Evolutionary conservation across 257 asterid species (phyloP).

Genomic region (Solanum ossicruentum): DNA sequence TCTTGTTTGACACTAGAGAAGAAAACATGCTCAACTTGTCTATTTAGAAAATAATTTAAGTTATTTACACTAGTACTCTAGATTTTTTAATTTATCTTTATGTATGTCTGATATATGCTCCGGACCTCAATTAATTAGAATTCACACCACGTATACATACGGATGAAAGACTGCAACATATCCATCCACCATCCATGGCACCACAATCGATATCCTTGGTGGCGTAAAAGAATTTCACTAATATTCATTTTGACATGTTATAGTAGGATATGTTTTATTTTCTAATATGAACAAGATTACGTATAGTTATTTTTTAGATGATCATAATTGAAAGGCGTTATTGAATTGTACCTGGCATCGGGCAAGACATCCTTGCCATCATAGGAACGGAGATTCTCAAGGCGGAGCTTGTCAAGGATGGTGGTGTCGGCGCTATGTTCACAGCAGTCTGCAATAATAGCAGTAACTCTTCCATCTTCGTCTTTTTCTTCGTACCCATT

Average conservation of each 20-base stretch:
- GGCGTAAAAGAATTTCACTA: background rate
- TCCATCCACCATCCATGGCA: background rate
- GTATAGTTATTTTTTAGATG: background rate
- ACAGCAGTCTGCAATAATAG: slow-evolving; percentile 79
- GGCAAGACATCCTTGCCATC: slow-evolving; percentile 70
- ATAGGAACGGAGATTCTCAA: slow-evolving; percentile 56
- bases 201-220: background rate
- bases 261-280: background rate
- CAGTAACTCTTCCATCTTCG: slow-evolving; percentile 65
- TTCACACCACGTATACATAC: too few species aligned
- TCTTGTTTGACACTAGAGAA: background rate
- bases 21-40: background rate
- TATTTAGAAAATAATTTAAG: background rate
- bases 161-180: background rate
- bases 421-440: slow-evolving; percentile 81
- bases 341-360: slow-evolving; percentile 46
- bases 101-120: background rate
- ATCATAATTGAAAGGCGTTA: background rate
- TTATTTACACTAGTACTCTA: background rate
- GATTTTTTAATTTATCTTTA: background rate
- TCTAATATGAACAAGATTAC: background rate
- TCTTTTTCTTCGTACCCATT: slow-evolving; percentile 95
- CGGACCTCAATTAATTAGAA: too few species aligned
- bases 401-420: slow-evolving; percentile 61
- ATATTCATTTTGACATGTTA: background rate